phyloP scores from a whole-genome alignment of 805 yeast species.

The Candida nonsorbophila region DNA sequence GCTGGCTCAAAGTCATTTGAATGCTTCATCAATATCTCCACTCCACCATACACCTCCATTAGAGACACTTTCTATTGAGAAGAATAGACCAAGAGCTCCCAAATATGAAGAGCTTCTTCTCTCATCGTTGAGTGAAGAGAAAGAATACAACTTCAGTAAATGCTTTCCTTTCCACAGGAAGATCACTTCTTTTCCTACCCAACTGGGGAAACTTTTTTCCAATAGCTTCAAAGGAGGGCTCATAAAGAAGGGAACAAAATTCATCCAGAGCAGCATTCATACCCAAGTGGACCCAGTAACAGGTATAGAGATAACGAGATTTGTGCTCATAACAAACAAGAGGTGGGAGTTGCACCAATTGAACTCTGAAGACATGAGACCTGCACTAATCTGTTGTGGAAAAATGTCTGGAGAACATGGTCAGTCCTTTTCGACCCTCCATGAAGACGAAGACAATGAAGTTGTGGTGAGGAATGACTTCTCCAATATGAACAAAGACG shows the following conservation, averaged over 20 bases:
- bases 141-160: conserved; percentile 65
- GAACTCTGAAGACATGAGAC: conserved; percentile 25
- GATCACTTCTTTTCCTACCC: conserved; percentile 49
- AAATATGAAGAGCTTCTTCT: conserved; percentile 8
- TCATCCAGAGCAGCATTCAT: conserved; percentile 24
- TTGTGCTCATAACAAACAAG: conserved; percentile 61
- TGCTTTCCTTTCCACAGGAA: conserved; percentile 80
- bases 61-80: conserved; percentile 1
- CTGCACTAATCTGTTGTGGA: conserved; percentile 62
- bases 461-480: conserved; percentile 26
- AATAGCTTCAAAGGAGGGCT: conserved; percentile 13
- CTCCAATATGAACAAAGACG: conserved; percentile 7
- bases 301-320: conserved; percentile 57
- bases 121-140: conserved; percentile 26
- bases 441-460: conserved; percentile 15
- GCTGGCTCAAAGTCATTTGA: conserved; percentile 1
- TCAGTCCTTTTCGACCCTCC: conserved; percentile 34
- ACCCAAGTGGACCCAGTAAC: conserved; percentile 21
- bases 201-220: conserved; percentile 36
- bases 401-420: conserved; percentile 68
- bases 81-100: conserved; percentile 1
- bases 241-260: conserved; percentile 21
- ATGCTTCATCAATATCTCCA: conserved; percentile 12
- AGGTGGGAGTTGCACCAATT: conserved; percentile 73
- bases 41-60: conserved; percentile 6